phyloP scores from a whole-genome alignment of 192 early-diverging fungal genomes.

The Entomortierella parvispora region DNA sequence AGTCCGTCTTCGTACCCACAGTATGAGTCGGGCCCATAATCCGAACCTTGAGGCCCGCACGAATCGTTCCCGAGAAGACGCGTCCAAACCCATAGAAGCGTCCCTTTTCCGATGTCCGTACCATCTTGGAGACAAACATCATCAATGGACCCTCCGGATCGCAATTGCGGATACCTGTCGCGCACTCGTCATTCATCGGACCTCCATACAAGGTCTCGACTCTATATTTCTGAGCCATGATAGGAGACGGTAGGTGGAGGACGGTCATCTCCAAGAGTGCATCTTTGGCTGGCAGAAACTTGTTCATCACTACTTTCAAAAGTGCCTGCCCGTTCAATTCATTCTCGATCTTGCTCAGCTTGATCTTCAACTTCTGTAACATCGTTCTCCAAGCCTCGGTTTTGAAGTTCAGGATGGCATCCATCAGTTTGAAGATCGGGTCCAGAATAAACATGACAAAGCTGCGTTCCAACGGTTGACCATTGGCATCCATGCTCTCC shows the following conservation, averaged over 20 bases:
- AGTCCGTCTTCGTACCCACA: conserved; percentile 90
- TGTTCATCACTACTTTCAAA: conserved; percentile 95
- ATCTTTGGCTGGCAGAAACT: conserved; percentile 97
- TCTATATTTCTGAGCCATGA: conserved; percentile 92
- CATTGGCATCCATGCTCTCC: conserved; percentile 76
- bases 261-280: conserved; percentile 98
- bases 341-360: conserved; percentile 85
- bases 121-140: conserved; percentile 99
- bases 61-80: conserved; percentile 98
- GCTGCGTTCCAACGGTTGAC: conserved; percentile 89
- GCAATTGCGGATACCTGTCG: conserved; percentile 85
- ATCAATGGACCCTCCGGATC: conserved; percentile 96
- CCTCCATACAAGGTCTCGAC: conserved; percentile 95
- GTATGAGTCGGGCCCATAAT: conserved; percentile 97
- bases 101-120: conserved; percentile 97
- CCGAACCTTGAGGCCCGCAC: conserved; percentile 97
- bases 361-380: conserved; percentile 88
- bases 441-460: conserved; percentile 98
- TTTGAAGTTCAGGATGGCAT: conserved; percentile 95
- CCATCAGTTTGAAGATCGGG: conserved; percentile 97
- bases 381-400: conserved; percentile 86
- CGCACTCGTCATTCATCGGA: conserved; percentile 93
- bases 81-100: conserved; percentile 99
- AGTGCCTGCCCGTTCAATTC: conserved; percentile 92
- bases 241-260: conserved; percentile 96